phyloP scores from a whole-genome alignment of 768 basidiomycete genomes.

The Rubroboletus satanas region DNA sequence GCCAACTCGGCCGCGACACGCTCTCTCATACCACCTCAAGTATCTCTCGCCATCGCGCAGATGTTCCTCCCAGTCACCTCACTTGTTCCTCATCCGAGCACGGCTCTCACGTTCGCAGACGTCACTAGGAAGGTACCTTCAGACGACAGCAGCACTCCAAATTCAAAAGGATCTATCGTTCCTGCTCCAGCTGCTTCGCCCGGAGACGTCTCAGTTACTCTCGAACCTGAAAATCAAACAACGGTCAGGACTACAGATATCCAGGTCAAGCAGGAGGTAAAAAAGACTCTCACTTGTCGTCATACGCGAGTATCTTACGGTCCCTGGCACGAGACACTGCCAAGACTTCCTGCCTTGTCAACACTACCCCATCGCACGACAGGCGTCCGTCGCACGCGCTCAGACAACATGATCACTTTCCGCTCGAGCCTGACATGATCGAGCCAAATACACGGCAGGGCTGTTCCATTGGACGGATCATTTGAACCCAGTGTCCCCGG shows the following conservation, averaged over 20 bases:
- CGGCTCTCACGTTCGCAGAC: conserved; percentile 49
- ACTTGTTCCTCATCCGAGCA: conserved; percentile 59
- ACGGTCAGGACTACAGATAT: background rate
- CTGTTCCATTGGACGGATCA: background rate
- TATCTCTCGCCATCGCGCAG: conserved; percentile 35
- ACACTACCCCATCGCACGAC: conserved; percentile 58
- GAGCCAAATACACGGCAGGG: conserved; percentile 71
- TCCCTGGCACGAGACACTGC: background rate
- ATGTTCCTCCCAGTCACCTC: conserved; percentile 53
- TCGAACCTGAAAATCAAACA: conserved; percentile 6
- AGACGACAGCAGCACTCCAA: conserved; percentile 50
- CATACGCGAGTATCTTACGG: background rate
- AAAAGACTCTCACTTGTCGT: background rate
- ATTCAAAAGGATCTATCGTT: conserved; percentile 30
- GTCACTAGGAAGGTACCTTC: conserved; percentile 50
- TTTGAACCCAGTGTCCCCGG: background rate
- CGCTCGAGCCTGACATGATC: conserved; percentile 79
- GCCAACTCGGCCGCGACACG: conserved; percentile 27
- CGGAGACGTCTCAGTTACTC: background rate
- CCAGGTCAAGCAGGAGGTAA: background rate
- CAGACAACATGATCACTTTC: no score
- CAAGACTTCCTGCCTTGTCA: conserved; percentile 40
- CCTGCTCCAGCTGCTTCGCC: background rate
- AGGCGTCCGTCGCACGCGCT: conserved; percentile 44
- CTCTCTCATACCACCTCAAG: conserved; percentile 14